phyloP scores from a whole-genome alignment of 2,329 filamentous ascomycete genomes.

The Ceratocystis cacaofunesta region DNA sequence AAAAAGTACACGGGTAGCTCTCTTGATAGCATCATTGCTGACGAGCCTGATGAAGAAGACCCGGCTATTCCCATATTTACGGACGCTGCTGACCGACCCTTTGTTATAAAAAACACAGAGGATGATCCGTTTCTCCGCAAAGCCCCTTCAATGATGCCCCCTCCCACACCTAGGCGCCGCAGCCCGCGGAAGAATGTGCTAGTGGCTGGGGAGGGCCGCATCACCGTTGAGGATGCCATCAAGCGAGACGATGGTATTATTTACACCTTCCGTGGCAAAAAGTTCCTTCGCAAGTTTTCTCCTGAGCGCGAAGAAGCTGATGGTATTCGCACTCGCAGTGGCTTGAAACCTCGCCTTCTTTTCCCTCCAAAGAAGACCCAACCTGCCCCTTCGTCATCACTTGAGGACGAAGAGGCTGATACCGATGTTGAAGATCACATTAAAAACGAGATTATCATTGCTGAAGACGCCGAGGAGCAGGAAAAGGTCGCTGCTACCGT shows the following conservation, averaged over 20 bases:
- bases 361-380: slow-evolving; percentile 39
- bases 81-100: slow-evolving; percentile 64
- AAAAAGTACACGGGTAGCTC: slow-evolving; percentile 42
- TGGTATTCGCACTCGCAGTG: slow-evolving; percentile 41
- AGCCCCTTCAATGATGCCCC: slow-evolving; percentile 23
- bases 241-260: slow-evolving; percentile 57
- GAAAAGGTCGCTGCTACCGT: slow-evolving; percentile 13
- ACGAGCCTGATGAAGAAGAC: slow-evolving; percentile 40
- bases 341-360: slow-evolving; percentile 56
- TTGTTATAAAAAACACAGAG: slow-evolving; percentile 46
- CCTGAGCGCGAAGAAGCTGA: slow-evolving; percentile 27
- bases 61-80: slow-evolving; percentile 58
- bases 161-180: slow-evolving; percentile 28
- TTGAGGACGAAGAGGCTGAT: slow-evolving; percentile 44
- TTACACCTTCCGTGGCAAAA: slow-evolving; percentile 68
- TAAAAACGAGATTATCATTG: slow-evolving; percentile 20
- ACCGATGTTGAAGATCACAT: slow-evolving; percentile 43
- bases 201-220: slow-evolving; percentile 42
- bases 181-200: slow-evolving; percentile 41
- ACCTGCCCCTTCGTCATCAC: slow-evolving; percentile 28
- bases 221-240: slow-evolving; percentile 47
- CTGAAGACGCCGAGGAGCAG: slow-evolving; percentile 19
- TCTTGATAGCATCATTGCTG: slow-evolving; percentile 29
- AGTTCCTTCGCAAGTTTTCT: slow-evolving; percentile 56
- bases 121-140: slow-evolving; percentile 59